Evolutionary conservation across 1,284 basidiomycete species (phyloP), one percentile per base, ranked within the genome.

Genomic region (Sanguinoderma infundibulare): DNA sequence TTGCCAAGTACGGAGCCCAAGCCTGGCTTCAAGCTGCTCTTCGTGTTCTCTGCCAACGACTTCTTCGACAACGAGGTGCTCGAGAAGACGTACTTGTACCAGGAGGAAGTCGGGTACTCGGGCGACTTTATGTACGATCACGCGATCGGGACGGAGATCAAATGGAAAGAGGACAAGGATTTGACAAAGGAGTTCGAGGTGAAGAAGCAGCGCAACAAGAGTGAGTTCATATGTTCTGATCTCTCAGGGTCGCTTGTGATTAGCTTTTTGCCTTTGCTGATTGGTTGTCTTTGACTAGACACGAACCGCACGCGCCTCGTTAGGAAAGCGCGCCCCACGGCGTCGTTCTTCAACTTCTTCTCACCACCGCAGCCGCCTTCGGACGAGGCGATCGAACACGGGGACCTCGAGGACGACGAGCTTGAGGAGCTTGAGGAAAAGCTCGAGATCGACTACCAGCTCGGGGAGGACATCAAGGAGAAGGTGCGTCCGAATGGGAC

Each of bases 191-290:
- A 95, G 81, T 91, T 95, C 70, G 97, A 98, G 82, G 96, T 98
- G 77, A 98, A 98, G 87, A 98, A 98, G 84, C 97, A 98, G 80
- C 84, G 96, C 71, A 98, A 98, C 83, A 99, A 98, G 85, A 95
- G 95, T 96, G 72, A 63, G 88, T 65, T 24, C 24, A 26, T 50
- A n/a, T 35, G 34, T 39, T 39, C n/a, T 14, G 38, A 39, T 39
- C 38, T 5, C 17, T n/a, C 17, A 4, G 20, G 51, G 46, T 67
- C 49, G 54, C 50, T 46, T 53, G 34, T 10, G 47, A 24, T 57
- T 57, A 53, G 30, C 50, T 55, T 14, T 40, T 35, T 63, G 54
- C 55, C 54, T 61, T 50, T 61, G 28, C 51, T 53, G 57, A 46
- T 53, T n/a, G 30, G 44, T 24, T 60, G 53, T 47, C n/a, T 38